Evolutionary conservation across 805 yeast genomes (phyloP).

Genomic region (Helenozyma rhizophorensis): DNA sequence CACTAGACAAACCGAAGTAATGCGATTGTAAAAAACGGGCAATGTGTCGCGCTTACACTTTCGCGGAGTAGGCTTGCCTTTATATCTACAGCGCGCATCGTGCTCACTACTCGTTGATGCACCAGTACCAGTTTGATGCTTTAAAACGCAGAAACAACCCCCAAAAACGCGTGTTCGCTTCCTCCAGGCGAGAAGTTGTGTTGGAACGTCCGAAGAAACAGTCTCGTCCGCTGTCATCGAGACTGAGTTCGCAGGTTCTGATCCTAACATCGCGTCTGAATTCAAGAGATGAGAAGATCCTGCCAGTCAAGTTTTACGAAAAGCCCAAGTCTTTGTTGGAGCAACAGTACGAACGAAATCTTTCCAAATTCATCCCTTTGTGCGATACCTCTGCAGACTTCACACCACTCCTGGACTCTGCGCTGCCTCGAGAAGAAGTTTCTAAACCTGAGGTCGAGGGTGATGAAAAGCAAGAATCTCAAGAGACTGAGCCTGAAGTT

Average conservation of each 20-base stretch:
- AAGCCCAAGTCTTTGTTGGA: conserved; percentile 12
- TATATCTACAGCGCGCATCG: too few species aligned
- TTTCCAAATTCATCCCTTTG: conserved; percentile 8
- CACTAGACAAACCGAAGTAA: neutral
- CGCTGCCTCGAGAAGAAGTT: conserved; percentile 9
- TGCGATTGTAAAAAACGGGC: neutral
- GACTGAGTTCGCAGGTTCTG: conserved; percentile 11
- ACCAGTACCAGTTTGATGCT: conserved; percentile 6
- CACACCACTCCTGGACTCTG: too few species aligned
- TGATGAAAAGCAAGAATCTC: neutral
- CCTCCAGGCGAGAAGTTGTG: conserved; percentile 12
- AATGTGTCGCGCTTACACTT: too few species aligned
- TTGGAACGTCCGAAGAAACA: conserved; percentile 9
- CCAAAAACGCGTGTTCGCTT: conserved; percentile 4
- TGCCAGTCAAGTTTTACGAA: conserved; percentile 10
- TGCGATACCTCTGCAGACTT: conserved; percentile 8
- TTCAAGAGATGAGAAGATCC: neutral
- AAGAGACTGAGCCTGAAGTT: too few species aligned
- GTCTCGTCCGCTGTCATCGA: conserved; percentile 1
- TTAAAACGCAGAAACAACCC: conserved; percentile 4
- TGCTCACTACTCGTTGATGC: too few species aligned
- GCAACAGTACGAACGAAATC: conserved; percentile 13
- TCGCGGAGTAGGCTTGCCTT: too few species aligned
- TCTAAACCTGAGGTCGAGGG: neutral
- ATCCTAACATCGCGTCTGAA: conserved; percentile 10